Evolutionary conservation across 2,329 filamentous ascomycete species (phyloP).

Genomic region (Diaporthe australafricana): DNA sequence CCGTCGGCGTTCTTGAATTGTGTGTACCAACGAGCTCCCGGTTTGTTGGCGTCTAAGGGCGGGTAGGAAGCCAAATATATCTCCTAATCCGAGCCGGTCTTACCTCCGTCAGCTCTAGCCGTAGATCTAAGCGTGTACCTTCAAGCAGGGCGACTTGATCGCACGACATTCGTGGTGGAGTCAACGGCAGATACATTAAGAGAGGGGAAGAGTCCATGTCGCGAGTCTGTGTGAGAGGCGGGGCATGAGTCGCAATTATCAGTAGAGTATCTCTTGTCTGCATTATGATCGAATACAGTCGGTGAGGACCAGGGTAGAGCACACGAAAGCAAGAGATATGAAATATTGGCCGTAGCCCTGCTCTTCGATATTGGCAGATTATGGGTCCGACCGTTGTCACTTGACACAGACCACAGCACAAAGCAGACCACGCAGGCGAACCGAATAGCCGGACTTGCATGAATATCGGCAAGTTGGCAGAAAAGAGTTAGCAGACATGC

Average conservation of each 20-base stretch:
- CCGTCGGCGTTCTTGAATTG: conserved; percentile 18
- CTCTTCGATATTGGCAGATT: conserved; percentile 22
- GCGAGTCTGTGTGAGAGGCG: conserved; percentile 1
- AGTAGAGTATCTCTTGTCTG: background rate
- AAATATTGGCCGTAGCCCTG: conserved; percentile 30
- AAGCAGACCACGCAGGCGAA: conserved; percentile 8
- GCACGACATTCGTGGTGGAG: conserved; percentile 8
- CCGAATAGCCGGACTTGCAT: conserved; percentile 25
- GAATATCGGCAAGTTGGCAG: conserved; percentile 28
- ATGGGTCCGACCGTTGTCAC: conserved; percentile 22
- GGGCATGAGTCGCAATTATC: conserved; percentile 30
- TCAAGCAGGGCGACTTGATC: background rate
- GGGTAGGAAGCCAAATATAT: background rate
- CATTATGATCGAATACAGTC: conserved; percentile 28
- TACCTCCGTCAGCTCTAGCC: background rate
- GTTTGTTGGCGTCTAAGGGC: background rate
- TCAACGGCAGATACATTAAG: conserved; percentile 4
- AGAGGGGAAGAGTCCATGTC: conserved; percentile 27
- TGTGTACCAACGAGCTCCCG: conserved; percentile 5
- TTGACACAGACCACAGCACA: conserved; percentile 23
- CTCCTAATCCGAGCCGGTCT: conserved; percentile 5
- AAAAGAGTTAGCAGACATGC: conserved; percentile 32
- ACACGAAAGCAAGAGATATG: conserved; percentile 28
- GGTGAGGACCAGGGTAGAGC: conserved; percentile 24
- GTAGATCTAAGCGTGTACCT: background rate